Evolutionary conservation across 1,284 basidiomycete species (phyloP).

Genomic region (Neotropicomus parvogracilis): DNA sequence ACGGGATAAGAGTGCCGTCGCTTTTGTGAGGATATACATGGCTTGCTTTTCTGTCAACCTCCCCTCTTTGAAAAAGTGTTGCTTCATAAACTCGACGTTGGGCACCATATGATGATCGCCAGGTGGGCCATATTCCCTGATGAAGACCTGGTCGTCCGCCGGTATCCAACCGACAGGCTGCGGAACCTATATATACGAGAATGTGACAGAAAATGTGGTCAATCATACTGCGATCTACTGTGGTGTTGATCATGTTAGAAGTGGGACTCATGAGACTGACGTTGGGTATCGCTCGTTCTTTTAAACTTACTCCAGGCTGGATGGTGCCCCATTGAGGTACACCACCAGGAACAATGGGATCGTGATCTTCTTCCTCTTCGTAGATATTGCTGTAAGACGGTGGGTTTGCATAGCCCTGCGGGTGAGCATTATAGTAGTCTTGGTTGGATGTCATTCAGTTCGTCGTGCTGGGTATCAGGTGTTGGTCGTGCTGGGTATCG

Average conservation of each 20-base stretch:
- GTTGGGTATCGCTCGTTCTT: constrained; percentile 30
- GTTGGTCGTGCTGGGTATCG: constrained; percentile 17
- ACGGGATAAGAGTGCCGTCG: constrained; percentile 69
- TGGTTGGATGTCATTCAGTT: constrained; percentile 25
- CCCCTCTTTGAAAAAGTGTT: constrained; percentile 93
- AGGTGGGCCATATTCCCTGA: constrained; percentile 29
- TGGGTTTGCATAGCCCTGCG: constrained; percentile 16
- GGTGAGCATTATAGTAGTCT: constrained; percentile 20
- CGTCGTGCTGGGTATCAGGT: constrained; percentile 19
- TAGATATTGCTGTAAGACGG: constrained; percentile 4
- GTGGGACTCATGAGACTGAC: constrained; percentile 26
- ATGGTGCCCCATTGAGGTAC: constrained; percentile 25
- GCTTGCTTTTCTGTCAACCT: constrained; percentile 86
- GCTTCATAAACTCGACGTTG: constrained; percentile 84
- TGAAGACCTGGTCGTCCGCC: constrained; percentile 30
- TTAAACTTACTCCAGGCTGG: constrained; percentile 16
- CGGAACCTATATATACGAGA: constrained; percentile 23
- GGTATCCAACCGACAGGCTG: constrained; percentile 21
- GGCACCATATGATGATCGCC: constrained; percentile 40
- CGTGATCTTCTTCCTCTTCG: constrained; percentile 32
- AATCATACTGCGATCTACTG: constrained; percentile 27
- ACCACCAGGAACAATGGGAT: constrained; percentile 33
- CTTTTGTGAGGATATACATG: constrained; percentile 77
- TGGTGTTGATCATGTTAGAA: constrained; percentile 10
- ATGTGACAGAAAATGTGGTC: constrained; percentile 17